Evolutionary conservation across 805 yeast species (phyloP).

Genomic region (Isabelozyma heimii): DNA sequence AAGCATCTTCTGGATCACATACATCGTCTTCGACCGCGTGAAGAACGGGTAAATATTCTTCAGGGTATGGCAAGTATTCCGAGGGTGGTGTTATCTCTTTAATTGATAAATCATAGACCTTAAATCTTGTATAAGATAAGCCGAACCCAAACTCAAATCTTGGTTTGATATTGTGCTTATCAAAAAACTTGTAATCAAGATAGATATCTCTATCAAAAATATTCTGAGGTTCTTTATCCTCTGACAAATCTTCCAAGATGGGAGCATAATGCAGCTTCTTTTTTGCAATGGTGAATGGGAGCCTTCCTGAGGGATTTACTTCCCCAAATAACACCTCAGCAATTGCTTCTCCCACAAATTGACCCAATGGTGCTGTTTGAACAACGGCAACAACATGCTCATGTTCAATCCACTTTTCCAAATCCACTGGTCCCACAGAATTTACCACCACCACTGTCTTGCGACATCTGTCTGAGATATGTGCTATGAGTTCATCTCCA

Average conservation of each 20-base stretch:
- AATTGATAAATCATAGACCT: conserved; percentile 34
- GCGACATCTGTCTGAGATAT: conserved; percentile 46
- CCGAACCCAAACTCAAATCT: conserved; percentile 65
- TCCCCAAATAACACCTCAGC: conserved; percentile 61
- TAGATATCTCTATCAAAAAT: conserved; percentile 47
- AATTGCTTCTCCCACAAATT: conserved; percentile 53
- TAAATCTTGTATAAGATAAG: conserved; percentile 50
- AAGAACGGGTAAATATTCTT: conserved; percentile 43
- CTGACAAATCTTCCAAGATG: conserved; percentile 34
- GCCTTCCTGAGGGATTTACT: conserved; percentile 58
- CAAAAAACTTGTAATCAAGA: conserved; percentile 58
- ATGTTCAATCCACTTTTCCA: conserved; percentile 57
- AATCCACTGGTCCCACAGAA: conserved; percentile 57
- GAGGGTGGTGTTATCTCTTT: conserved; percentile 42
- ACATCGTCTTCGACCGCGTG: conserved; percentile 44
- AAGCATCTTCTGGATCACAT: conserved; percentile 53
- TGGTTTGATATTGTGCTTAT: conserved; percentile 53
- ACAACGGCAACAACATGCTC: conserved; percentile 59
- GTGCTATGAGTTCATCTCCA: conserved; percentile 52
- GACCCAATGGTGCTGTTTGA: conserved; percentile 58
- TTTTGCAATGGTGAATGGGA: conserved; percentile 63
- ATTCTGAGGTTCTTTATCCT: conserved; percentile 36
- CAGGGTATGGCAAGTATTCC: conserved; percentile 45
- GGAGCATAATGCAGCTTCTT: conserved; percentile 47
- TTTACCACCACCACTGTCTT: conserved; percentile 60